phyloP scores from a whole-genome alignment of 371 early-diverging fungal genomes.

The Actinomortierella ambigua region DNA sequence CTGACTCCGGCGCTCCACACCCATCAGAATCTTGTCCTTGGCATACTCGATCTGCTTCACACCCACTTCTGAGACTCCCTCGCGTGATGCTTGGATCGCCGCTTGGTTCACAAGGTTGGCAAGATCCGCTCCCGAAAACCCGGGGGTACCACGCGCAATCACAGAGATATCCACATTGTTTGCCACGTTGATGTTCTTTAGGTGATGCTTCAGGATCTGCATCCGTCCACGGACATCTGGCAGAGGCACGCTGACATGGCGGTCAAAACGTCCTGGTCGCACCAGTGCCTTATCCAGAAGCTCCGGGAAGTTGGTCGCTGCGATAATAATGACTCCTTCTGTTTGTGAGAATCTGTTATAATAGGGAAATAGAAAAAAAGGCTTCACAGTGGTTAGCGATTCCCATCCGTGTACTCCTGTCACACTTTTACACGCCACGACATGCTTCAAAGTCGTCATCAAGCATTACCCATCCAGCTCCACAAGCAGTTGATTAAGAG shows the following conservation, averaged over 20 bases:
- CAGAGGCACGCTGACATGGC: constrained; percentile 92
- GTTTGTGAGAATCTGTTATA: constrained; percentile 75
- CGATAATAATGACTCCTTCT: constrained; percentile 96
- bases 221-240: constrained; percentile 97
- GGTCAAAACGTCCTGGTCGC: constrained; percentile 98
- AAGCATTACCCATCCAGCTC: constrained; percentile 88
- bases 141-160: constrained; percentile 96
- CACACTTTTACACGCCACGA: too few relatives aligned
- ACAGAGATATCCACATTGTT: constrained; percentile 77
- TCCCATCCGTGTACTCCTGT: too few relatives aligned
- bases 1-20: constrained; percentile 90
- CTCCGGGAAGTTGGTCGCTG: constrained; percentile 99
- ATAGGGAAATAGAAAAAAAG: neutral
- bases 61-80: constrained; percentile 68
- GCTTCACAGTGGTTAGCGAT: too few relatives aligned
- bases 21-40: constrained; percentile 98
- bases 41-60: constrained; percentile 92
- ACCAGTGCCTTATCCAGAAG: constrained; percentile 96
- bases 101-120: constrained; percentile 96
- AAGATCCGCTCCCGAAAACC: constrained; percentile 98
- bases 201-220: constrained; percentile 91
- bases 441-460: constrained; percentile 3
- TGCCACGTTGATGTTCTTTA: constrained; percentile 70
- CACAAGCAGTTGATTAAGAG: constrained; percentile 95
- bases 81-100: constrained; percentile 91